Base-by-base conservation (phyloP, 345 rosid species). In the Raphanus raphanistrum region DNA sequence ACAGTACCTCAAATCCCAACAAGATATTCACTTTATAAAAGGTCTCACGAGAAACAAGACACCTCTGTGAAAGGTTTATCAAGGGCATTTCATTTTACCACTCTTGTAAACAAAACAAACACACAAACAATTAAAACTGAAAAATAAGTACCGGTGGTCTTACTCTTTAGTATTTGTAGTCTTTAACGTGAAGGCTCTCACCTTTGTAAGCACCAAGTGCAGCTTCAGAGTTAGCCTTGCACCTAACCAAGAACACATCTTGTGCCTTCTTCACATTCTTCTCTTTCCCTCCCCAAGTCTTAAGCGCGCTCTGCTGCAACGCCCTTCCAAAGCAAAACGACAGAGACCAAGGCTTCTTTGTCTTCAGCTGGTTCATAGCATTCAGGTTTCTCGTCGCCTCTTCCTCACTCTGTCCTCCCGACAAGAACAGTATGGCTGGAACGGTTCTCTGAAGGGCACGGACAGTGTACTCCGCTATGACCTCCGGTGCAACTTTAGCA, bases 371-470 rank as follows among this genome's bases (percentile, higher is more conserved):
- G 86, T 92, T 94, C 96, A 94, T 94, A 45, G 98, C 97, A 27
- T 94, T 90, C 43, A 94, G 85, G 86, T 94, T 94, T n/a, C 71
- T 59, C 27, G 97, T 92, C 3, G 98, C 98, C 77, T 94, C 88
- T 83, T 90, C 95, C 89, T 92, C 97, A 5, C 98, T 90, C 82
- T 90, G 97, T 15, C 98, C 96, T 54, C 97, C 96, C 0, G 98
- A 92, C 75, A 92, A 83, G 87, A 94, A 94, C 68, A 94, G 94
- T 0, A 94, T 17, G 0, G 97, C 97, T 2, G 98, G 98, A 71
- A 92, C 86, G 0, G 97, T 92, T 12, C 97, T 85, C 75, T 86
- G 95, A 26, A 94, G 87, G 38, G 95, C 90, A 9, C 90, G 89
- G 58, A 92, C 89, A 0, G 95, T 92, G 85, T 81, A 71, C 85